A percentile compares a stretch with the other conserved stretches of the same genome.
Conservation (phyloP, 768 basidiomycete genomes). For the Boletus pseudopeckii region DNA sequence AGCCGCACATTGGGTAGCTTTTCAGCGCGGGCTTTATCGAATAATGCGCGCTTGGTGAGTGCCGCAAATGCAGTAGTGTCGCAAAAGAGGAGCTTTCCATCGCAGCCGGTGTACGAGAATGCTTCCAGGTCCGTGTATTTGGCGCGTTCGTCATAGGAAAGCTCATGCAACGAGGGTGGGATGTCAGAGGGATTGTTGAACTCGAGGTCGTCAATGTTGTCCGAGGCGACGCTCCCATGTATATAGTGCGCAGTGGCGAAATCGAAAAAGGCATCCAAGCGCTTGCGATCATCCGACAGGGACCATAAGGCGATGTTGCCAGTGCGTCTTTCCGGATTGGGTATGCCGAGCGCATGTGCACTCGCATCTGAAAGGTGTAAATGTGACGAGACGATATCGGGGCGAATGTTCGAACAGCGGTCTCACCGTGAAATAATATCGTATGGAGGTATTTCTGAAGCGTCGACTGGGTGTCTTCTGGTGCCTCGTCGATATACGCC, state of each 20-base stretch:
- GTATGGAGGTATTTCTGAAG: conserved; percentile 21
- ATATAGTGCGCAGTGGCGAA: conserved; percentile 13
- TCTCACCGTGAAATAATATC: conserved; percentile 16
- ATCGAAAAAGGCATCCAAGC: conserved; percentile 15
- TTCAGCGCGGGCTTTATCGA: conserved; percentile 11
- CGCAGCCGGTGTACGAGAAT: conserved; percentile 5
- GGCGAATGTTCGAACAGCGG: not conserved
- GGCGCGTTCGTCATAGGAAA: conserved; percentile 12
- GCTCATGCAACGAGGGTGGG: conserved; percentile 10
- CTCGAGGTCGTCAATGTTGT: conserved; percentile 16
- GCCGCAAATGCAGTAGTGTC: conserved; percentile 1
- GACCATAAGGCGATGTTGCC: not conserved
- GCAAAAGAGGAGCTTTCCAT: conserved; percentile 14
- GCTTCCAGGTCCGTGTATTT: conserved; percentile 7
- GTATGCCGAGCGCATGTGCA: conserved; percentile 5
- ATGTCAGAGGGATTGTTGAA: conserved; percentile 4
- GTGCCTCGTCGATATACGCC: conserved; percentile 14
- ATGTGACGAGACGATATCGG: not conserved
- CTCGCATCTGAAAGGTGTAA: conserved; percentile 6
- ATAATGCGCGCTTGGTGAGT: conserved; percentile 15
- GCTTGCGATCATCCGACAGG: conserved; percentile 4
- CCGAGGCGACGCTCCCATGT: conserved; percentile 17
- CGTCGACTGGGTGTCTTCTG: conserved; percentile 1
- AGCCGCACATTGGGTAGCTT: conserved; percentile 13
- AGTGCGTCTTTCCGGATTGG: not conserved